These are phyloP conservation scores for Fusarium musae DNA, from an alignment of 2,329 filamentous ascomycete genomes.

Conservation along the genomic window DNA sequence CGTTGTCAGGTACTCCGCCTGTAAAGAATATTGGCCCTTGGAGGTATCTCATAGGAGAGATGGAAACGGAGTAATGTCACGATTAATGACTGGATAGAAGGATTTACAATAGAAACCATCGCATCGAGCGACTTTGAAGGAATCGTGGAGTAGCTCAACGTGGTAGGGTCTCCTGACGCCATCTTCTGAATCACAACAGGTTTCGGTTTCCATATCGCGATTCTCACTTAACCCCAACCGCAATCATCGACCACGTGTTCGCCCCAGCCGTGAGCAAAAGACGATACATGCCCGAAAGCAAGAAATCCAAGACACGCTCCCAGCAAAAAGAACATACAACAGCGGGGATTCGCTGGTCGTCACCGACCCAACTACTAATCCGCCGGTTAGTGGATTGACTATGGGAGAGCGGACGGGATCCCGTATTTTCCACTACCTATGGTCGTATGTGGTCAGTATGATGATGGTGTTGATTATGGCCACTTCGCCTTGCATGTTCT, in stretches of 20 bases:
- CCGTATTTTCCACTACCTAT: constrained; percentile 39
- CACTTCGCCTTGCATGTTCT: neutral
- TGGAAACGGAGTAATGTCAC: constrained; percentile 1
- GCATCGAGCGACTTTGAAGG: neutral
- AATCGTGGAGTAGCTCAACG: neutral
- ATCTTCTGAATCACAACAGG: neutral
- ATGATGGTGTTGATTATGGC: neutral
- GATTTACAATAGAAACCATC: constrained; percentile 6
- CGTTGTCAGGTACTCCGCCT: constrained; percentile 68
- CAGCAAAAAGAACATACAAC: constrained; percentile 31
- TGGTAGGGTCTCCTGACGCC: neutral
- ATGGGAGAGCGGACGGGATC: constrained; percentile 38
- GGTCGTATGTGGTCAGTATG: constrained; percentile 26
- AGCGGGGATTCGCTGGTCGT: constrained; percentile 38
- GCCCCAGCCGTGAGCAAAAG: neutral
- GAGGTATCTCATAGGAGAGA: neutral
- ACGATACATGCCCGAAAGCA: neutral
- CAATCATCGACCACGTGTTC: neutral
- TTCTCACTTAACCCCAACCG: neutral
- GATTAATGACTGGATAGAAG: constrained; percentile 28
- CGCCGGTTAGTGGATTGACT: constrained; percentile 34
- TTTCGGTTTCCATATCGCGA: neutral
- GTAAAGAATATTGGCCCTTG: constrained; percentile 41
- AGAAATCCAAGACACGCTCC: neutral
- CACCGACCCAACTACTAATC: constrained; percentile 38